A percentile compares a stretch with the other conserved stretches of the same genome.
These are phyloP conservation scores for Arabidopsis arenosa DNA, from an alignment of 345 rosid genomes.

Conservation along the genomic window DNA sequence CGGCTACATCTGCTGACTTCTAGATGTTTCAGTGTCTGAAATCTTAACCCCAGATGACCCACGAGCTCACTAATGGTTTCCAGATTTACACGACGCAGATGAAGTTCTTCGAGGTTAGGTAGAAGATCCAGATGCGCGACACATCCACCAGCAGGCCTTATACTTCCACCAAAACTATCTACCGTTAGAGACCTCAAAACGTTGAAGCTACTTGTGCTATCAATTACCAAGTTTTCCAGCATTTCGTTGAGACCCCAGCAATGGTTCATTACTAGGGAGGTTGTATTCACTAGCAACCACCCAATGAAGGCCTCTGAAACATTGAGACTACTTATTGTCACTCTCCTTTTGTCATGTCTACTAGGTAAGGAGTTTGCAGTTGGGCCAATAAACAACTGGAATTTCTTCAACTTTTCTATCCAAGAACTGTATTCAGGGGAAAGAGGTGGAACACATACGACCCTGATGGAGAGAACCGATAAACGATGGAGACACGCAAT, in stretches of 20 bases:
- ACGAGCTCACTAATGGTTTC: slow-evolving; percentile 43
- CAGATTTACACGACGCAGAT: slow-evolving; percentile 44
- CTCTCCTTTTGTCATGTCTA: slow-evolving; percentile 42
- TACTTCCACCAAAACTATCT: slow-evolving; percentile 38
- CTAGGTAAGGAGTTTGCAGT: slow-evolving; percentile 47
- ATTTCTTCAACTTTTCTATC: slow-evolving; percentile 38
- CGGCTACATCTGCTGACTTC: slow-evolving; percentile 47
- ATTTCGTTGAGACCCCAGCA: slow-evolving; percentile 44
- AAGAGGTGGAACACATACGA: slow-evolving; percentile 39
- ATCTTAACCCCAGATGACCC: slow-evolving; percentile 44
- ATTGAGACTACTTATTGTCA: slow-evolving; percentile 39
- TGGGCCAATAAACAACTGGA: slow-evolving; percentile 43
- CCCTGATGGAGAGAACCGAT: slow-evolving; percentile 34
- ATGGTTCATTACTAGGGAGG: slow-evolving; percentile 41
- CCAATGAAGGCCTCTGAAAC: slow-evolving; percentile 43
- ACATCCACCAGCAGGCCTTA: slow-evolving; percentile 46
- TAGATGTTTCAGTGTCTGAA: slow-evolving; percentile 35
- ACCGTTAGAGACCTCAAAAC: slow-evolving; percentile 40
- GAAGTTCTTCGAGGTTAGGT: slow-evolving; percentile 50
- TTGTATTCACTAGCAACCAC: slow-evolving; percentile 42
- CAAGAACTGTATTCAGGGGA: slow-evolving; percentile 39
- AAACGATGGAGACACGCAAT: slow-evolving; percentile 33
- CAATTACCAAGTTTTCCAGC: slow-evolving; percentile 44
- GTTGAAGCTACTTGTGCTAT: slow-evolving; percentile 36
- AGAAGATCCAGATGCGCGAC: slow-evolving; percentile 44